These are phyloP conservation scores for Saccharomycopsis sp. DNA, from an alignment of 805 yeast species.

Conservation along the genomic window DNA sequence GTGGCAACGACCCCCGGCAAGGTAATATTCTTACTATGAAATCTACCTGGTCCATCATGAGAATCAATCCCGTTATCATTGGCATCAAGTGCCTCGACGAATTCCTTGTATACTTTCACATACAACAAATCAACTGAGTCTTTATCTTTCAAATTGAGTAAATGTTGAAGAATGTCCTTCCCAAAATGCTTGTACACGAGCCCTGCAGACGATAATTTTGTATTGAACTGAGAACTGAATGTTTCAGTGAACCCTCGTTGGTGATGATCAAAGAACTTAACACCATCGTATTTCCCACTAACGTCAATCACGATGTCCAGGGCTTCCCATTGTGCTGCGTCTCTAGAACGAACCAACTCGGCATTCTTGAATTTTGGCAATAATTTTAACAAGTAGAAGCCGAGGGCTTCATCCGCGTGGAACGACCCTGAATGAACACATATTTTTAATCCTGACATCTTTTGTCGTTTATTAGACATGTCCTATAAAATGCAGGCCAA, in stretches of 20 bases:
- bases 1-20: constrained; percentile 72
- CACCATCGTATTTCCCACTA: constrained; percentile 81
- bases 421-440: constrained; percentile 89
- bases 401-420: constrained; percentile 96
- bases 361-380: constrained; percentile 66
- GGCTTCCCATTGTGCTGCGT: constrained; percentile 71
- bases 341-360: constrained; percentile 74
- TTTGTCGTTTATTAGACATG: not conserved
- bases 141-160: constrained; percentile 30
- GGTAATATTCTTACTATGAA: constrained; percentile 65
- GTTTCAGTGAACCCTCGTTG: constrained; percentile 84
- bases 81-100: constrained; percentile 90
- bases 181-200: constrained; percentile 85
- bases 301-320: constrained; percentile 95
- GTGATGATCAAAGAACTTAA: constrained; percentile 89
- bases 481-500: too few relatives aligned
- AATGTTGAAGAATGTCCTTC: constrained; percentile 52
- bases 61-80: constrained; percentile 89
- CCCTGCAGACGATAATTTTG: constrained; percentile 92
- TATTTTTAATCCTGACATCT: constrained; percentile 38
- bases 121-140: constrained; percentile 57
- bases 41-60: constrained; percentile 55
- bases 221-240: constrained; percentile 54
- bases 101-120: constrained; percentile 73
- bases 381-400: constrained; percentile 74